phyloP scores from a whole-genome alignment of 2,329 filamentous ascomycete species.

The Colletotrichum gloeosporioides region DNA sequence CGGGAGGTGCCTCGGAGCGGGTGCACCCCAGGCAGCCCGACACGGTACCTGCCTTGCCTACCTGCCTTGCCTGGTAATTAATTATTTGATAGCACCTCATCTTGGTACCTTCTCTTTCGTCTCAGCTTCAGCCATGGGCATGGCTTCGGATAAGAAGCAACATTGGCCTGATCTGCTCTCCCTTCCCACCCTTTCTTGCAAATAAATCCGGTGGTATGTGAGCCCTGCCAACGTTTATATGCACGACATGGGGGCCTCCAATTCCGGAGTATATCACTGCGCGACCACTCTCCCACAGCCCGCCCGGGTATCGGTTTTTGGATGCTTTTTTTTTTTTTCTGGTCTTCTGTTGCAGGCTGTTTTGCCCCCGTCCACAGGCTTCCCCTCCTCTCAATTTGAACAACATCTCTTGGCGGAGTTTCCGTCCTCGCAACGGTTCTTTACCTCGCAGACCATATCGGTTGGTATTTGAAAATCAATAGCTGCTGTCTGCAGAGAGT shows the following conservation, averaged over 20 bases:
- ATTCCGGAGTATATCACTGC: constrained; percentile 8
- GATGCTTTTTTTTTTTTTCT: background rate
- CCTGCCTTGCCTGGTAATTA: too few relatives aligned
- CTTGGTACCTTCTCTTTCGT: background rate
- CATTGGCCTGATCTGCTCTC: background rate
- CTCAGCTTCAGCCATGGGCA: background rate
- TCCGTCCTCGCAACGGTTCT: background rate
- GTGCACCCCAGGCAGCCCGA: background rate
- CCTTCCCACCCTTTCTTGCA: background rate
- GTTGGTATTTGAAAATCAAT: background rate
- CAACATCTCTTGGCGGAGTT: constrained; percentile 7
- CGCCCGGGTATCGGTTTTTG: background rate
- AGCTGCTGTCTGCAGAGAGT: background rate
- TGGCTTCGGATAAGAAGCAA: background rate
- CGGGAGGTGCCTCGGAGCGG: background rate
- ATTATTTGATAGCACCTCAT: background rate
- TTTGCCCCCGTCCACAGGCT: background rate
- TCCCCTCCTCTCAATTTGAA: constrained; percentile 1
- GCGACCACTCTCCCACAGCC: background rate
- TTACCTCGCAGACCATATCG: background rate
- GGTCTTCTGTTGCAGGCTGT: background rate
- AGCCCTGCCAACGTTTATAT: constrained; percentile 7
- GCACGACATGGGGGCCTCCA: constrained; percentile 13
- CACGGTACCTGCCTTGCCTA: background rate
- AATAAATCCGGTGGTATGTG: background rate